Evolutionary conservation across 257 asterid species (phyloP).

Genomic region (Hygrophila difformis): DNA sequence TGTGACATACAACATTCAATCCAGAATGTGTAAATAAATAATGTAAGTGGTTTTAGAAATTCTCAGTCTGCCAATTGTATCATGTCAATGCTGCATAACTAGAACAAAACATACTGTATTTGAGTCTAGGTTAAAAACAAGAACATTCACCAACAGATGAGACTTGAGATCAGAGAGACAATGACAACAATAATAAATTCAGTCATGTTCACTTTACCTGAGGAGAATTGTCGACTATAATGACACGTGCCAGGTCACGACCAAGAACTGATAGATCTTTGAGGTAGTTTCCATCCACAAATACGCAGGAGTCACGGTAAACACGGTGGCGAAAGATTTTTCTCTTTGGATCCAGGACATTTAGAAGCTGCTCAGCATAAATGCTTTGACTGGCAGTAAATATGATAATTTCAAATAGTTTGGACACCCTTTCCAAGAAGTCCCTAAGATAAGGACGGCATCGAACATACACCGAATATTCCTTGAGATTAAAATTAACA

Average conservation of each 20-base stretch:
- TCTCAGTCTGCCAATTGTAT: too few species aligned
- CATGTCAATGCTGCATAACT: too few species aligned
- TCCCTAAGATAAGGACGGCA: conserved; percentile 86
- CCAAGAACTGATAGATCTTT: conserved; percentile 97
- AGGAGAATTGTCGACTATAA: conserved; percentile 92
- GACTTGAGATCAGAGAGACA: background rate
- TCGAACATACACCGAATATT: conserved; percentile 73
- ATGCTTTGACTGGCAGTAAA: conserved; percentile 99
- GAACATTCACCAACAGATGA: background rate
- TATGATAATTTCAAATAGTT: conserved; percentile 73
- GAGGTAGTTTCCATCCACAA: conserved; percentile 86
- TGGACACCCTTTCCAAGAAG: conserved; percentile 70
- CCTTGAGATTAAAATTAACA: conserved; percentile 68
- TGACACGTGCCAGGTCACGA: conserved; percentile 80
- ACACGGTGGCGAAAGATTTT: conserved; percentile 91
- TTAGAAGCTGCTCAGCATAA: conserved; percentile 83
- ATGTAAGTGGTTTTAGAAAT: too few species aligned
- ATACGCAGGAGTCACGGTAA: conserved; percentile 86
- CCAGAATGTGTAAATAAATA: too few species aligned
- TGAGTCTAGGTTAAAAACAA: background rate
- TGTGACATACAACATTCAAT: background rate
- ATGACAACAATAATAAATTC: background rate
- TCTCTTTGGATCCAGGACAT: conserved; percentile 86
- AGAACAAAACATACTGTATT: too few species aligned
- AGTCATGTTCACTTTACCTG: conserved; percentile 45